These are phyloP conservation scores for Apiospora hydei DNA, from an alignment of 2,329 filamentous ascomycete genomes.

Conservation along the genomic window DNA sequence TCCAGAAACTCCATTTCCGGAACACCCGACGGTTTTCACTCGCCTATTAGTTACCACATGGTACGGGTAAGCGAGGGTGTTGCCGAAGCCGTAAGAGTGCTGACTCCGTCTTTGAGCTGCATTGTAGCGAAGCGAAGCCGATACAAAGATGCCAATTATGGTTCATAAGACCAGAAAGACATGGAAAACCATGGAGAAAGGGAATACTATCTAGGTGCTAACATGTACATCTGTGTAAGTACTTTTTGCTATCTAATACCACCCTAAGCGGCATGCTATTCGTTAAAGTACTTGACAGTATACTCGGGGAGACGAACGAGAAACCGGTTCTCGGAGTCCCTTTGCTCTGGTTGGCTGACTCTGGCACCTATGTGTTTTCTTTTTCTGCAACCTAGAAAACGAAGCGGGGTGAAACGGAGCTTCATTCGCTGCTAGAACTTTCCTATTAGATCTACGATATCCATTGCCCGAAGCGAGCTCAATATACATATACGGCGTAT, in stretches of 20 bases:
- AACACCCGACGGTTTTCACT: background rate
- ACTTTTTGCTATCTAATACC: background rate
- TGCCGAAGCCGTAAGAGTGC: background rate
- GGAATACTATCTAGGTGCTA: background rate
- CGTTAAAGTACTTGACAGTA: background rate
- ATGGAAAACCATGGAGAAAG: background rate
- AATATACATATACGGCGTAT: background rate
- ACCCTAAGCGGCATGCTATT: background rate
- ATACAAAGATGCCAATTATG: background rate
- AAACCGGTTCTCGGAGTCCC: background rate
- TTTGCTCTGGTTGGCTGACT: background rate
- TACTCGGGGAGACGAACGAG: background rate
- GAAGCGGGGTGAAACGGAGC: background rate
- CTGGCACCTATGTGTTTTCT: background rate
- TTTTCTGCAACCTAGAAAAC: background rate
- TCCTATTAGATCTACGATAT: background rate
- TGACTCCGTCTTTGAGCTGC: background rate
- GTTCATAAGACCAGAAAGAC: background rate
- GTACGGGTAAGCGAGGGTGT: background rate
- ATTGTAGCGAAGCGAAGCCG: background rate
- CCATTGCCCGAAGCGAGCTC: too few relatives aligned
- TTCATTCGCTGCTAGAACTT: background rate
- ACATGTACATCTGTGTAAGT: background rate
- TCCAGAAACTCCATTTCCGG: background rate
- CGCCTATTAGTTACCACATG: background rate